Conservation (phyloP, 768 basidiomycete genomes). For the Strobilomyces confusus region DNA sequence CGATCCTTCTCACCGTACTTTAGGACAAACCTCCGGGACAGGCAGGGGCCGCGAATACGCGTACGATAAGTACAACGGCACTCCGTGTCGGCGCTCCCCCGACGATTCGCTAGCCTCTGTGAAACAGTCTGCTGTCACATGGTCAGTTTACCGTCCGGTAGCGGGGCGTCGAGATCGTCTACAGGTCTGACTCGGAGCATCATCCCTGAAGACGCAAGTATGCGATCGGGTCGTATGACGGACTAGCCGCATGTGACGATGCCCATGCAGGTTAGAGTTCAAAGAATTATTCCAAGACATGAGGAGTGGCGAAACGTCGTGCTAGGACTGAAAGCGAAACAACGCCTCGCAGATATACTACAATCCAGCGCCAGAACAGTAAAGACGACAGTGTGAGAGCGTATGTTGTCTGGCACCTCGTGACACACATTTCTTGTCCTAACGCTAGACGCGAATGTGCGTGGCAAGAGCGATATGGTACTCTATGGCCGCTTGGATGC, state of each 20-base stretch:
- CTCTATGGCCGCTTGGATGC: too few relatives aligned
- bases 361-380: conserved; percentile 29
- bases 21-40: conserved; percentile 19
- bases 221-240: conserved; percentile 22
- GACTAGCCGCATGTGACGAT: conserved; percentile 23
- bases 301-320: conserved; percentile 16
- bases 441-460: too few relatives aligned
- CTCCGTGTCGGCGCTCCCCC: conserved; percentile 23
- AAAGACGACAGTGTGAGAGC: conserved; percentile 24
- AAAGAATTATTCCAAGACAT: conserved; percentile 12
- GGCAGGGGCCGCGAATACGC: conserved; percentile 21
- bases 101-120: conserved; percentile 29
- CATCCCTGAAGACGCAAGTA: conserved; percentile 30
- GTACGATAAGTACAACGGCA: conserved; percentile 19
- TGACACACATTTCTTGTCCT: too few relatives aligned
- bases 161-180: conserved; percentile 22
- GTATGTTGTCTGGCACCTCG: conserved; percentile 11
- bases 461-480: too few relatives aligned
- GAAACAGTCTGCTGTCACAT: conserved; percentile 27
- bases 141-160: conserved; percentile 23
- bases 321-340: conserved; percentile 22
- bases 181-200: conserved; percentile 27
- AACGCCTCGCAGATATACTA: conserved; percentile 32
- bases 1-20: conserved; percentile 25
- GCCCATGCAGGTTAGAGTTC: conserved; percentile 12